Evolutionary conservation across 768 basidiomycete genomes (phyloP), one percentile per base, ranked within the genome.

Genomic region (Lepiota venenata): DNA sequence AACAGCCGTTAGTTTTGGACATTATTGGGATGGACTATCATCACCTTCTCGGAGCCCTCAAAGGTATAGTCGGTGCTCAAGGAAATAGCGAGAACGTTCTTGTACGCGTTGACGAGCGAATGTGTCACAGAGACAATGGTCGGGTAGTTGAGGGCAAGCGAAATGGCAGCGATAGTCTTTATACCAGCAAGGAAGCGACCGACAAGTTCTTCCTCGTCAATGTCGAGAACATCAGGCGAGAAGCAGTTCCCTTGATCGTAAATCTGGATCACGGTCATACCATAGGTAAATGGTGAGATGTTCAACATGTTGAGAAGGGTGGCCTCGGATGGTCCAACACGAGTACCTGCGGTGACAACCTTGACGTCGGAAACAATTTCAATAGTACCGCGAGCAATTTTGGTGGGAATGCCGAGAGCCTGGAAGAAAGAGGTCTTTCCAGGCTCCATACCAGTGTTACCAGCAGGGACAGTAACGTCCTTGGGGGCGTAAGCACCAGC

Each of bases 341-440:
- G 91, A 61, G 84, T 87, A 57, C 95, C 95, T 51, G 87, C 91
- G 43, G 76, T 75, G 67, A 99, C 92, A 78, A 99, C 95, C 77
- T 95, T 87, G 68, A 98, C 88, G 68, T 98, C 95, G 60, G 87
- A 83, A 57, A 97, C 92, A 70, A 98, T 99, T 92, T 99, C 97
- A 65, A 99, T 98, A 52, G 97, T 98, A 81, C 97, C 97, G 86
- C 97, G 90, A 48, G 97, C 95, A 62, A 99, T 98, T 85, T 99
- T 99, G 73, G 97, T 99, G 44, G 97, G 96, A 74, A 99, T 95
- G 79, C 90, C 88, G 68, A 99, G 88, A 55, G 97, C 97, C 82
- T 99, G 97, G 93, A 99, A 99, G 93, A 98, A 99, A 64, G 97
- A 97, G 58, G 97, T 99, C 83, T 99, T 99, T 68, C 96, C 97